phyloP scores from a whole-genome alignment of 2,329 filamentous ascomycete species.

The Penicillium oxalicum region DNA sequence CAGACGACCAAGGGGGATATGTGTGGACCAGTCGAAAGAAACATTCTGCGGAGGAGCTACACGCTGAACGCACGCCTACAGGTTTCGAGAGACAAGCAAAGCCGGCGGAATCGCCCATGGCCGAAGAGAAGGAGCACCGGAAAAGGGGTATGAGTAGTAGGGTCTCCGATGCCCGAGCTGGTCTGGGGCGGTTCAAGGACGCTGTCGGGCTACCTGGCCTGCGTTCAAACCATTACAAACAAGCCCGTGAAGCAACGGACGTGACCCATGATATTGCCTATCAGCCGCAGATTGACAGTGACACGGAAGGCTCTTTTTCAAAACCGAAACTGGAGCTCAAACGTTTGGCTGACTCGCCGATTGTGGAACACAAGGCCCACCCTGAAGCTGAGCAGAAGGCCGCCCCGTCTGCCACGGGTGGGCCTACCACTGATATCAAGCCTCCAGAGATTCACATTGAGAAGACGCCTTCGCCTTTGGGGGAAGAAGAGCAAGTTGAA shows the following conservation, averaged over 20 bases:
- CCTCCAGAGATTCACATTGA: slow-evolving; percentile 33
- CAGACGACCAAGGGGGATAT: slow-evolving; percentile 43
- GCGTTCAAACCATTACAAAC: slow-evolving; percentile 38
- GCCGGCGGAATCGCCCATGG: slow-evolving; percentile 22
- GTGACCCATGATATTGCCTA: slow-evolving; percentile 26
- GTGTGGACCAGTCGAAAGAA: slow-evolving; percentile 41
- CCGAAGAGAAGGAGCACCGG: slow-evolving; percentile 38
- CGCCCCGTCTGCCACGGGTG: slow-evolving; percentile 5
- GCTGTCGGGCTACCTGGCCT: slow-evolving; percentile 56
- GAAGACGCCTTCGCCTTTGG: slow-evolving; percentile 16
- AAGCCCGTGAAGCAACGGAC: slow-evolving; percentile 31
- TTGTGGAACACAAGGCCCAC: slow-evolving; percentile 14
- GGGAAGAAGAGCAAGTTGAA: slow-evolving; percentile 16
- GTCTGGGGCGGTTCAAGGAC: slow-evolving; percentile 79
- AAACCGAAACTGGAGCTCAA: slow-evolving; percentile 14
- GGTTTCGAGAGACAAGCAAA: slow-evolving; percentile 29
- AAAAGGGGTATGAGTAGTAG: slow-evolving; percentile 74
- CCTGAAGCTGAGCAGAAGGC: slow-evolving; percentile 11
- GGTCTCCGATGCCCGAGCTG: slow-evolving; percentile 73
- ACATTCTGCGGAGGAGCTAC: slow-evolving; percentile 35
- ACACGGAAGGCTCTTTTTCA: slow-evolving; percentile 17
- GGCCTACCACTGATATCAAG: slow-evolving; percentile 13
- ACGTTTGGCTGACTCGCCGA: slow-evolving; percentile 14
- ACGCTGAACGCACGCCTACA: slow-evolving; percentile 24
- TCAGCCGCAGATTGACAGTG: slow-evolving; percentile 25